Percentiles rank a stretch among this genome's conserved stretches.
Conservation (phyloP, 768 basidiomycete species). For the Gymnopilus junonius region DNA sequence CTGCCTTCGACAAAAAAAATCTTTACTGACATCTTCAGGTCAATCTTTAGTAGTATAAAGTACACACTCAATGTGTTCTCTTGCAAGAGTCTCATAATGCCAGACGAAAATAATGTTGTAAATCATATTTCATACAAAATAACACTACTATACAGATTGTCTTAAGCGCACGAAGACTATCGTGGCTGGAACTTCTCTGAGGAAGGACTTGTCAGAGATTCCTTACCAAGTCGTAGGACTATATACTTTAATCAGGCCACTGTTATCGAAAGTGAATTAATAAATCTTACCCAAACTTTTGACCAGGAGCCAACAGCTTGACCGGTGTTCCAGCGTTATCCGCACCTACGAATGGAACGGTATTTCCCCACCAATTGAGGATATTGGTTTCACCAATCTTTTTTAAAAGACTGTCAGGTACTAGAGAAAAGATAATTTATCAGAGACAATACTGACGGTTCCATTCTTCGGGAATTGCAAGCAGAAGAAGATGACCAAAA, state of each 20-base stretch:
- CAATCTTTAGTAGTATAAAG: too few species aligned
- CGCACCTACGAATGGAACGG: conserved; percentile 18
- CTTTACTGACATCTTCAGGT: too few species aligned
- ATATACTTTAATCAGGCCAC: background rate
- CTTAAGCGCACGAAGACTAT: background rate
- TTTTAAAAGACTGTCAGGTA: background rate
- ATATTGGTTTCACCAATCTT: conserved; percentile 35
- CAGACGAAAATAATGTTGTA: background rate
- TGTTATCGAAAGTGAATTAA: background rate
- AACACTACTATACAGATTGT: background rate
- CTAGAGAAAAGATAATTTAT: background rate
- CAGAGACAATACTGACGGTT: conserved; percentile 24
- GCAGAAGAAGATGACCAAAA: conserved; percentile 66
- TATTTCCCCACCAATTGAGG: conserved; percentile 38
- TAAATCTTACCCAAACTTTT: conserved; percentile 16
- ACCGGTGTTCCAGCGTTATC: conserved; percentile 16
- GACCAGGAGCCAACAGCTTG: conserved; percentile 14
- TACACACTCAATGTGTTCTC: too few species aligned
- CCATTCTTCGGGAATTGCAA: conserved; percentile 46
- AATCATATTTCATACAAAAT: background rate
- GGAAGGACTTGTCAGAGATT: background rate
- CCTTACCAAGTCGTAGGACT: conserved; percentile 11
- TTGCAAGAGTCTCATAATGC: too few species aligned
- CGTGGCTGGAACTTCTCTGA: background rate
- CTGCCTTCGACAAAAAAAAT: background rate